A percentile compares a stretch with the other conserved stretches of the same genome.
Conservation (phyloP, 164 flowering plant species). For the Kalanchoe fedtschenkoi region DNA sequence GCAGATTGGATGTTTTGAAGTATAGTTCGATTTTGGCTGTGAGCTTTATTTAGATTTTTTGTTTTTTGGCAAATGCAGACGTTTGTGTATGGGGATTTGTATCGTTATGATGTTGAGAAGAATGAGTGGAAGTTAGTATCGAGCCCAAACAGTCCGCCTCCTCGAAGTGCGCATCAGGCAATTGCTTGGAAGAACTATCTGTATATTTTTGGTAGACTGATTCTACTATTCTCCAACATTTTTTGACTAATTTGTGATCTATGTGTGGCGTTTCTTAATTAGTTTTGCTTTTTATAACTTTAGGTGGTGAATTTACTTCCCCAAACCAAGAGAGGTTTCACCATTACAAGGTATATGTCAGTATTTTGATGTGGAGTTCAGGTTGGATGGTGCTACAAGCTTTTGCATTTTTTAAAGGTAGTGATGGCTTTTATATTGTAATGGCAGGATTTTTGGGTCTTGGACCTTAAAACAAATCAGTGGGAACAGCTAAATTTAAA, state of each 20-base stretch:
- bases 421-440: background rate
- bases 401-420: background rate
- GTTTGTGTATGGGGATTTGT: conserved; percentile 88
- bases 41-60: background rate
- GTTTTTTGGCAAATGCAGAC: conserved; percentile 35
- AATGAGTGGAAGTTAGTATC: conserved; percentile 86
- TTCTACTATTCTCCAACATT: background rate
- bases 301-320: conserved; percentile 98
- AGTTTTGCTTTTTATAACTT: background rate
- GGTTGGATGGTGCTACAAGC: background rate
- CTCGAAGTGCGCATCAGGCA: conserved; percentile 98
- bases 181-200: conserved; percentile 93
- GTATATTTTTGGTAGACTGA: conserved; percentile 61
- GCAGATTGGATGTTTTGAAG: background rate
- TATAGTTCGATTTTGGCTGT: background rate
- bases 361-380: background rate
- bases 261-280: background rate
- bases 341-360: conserved; percentile 73
- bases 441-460: conserved; percentile 87
- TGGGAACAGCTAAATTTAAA: conserved; percentile 94
- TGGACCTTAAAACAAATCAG: conserved; percentile 89
- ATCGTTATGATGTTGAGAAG: conserved; percentile 82
- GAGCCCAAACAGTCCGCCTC: conserved; percentile 98
- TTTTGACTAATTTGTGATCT: background rate
- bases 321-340: conserved; percentile 99